These are phyloP conservation scores for Globisporangium nodosum DNA, from an alignment of 352 stramenopile species.

Conservation along the genomic window DNA sequence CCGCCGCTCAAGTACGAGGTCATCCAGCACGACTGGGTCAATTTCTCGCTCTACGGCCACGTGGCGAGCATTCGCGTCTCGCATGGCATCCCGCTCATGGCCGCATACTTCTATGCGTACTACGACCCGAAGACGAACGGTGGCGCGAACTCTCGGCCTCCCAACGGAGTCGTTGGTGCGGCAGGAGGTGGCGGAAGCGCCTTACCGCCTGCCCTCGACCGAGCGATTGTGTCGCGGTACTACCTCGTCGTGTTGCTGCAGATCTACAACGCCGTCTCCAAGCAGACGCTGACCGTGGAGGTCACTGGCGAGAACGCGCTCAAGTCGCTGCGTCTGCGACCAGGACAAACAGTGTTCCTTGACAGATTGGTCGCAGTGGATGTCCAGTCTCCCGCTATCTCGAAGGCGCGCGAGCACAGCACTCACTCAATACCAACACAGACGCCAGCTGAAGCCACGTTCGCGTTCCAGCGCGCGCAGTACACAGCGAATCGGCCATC, in stretches of 20 bases:
- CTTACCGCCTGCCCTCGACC: conserved; percentile 22
- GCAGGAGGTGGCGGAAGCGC: conserved; percentile 4
- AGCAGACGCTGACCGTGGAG: conserved; percentile 38
- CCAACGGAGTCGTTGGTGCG: conserved; percentile 9
- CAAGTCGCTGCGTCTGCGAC: conserved; percentile 30
- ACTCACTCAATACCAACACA: conserved; percentile 4
- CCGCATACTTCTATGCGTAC: conserved; percentile 63
- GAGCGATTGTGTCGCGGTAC: conserved; percentile 54
- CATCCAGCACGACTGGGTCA: conserved; percentile 29
- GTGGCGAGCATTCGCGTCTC: conserved; percentile 47
- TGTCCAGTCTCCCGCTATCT: conserved; percentile 20
- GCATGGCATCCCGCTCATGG: conserved; percentile 54
- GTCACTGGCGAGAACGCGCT: conserved; percentile 43
- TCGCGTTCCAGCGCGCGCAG: conserved; percentile 31
- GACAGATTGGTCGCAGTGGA: conserved; percentile 52
- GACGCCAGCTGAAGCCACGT: conserved; percentile 10
- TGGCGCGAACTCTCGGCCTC: neutral
- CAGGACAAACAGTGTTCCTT: conserved; percentile 47
- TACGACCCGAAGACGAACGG: conserved; percentile 55
- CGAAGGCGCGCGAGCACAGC: conserved; percentile 18
- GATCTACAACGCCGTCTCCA: conserved; percentile 43
- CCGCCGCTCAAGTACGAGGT: conserved; percentile 19
- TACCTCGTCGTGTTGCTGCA: conserved; percentile 56
- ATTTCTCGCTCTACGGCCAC: conserved; percentile 53
- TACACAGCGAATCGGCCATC: conserved; percentile 13